These are phyloP conservation scores for Kwoniella sp. DNA, from an alignment of 768 basidiomycete genomes.

Conservation along the genomic window DNA sequence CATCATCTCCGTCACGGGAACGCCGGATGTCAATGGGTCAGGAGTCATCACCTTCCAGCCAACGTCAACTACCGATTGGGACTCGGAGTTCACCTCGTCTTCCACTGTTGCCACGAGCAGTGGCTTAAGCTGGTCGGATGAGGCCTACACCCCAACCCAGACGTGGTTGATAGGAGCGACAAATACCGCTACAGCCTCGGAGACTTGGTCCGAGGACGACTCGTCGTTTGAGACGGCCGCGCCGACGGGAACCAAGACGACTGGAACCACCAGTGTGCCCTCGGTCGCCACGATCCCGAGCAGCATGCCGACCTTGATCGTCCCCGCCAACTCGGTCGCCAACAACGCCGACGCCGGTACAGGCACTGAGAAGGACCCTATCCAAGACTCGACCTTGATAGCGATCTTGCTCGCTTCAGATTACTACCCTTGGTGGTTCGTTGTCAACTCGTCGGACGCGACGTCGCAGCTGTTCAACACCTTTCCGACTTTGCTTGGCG, in stretches of 20 bases:
- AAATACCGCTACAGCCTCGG: slow-evolving; percentile 5
- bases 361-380: slow-evolving; percentile 24
- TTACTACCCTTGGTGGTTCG: slow-evolving; percentile 47
- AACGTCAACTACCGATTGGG: slow-evolving; percentile 10
- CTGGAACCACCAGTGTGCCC: slow-evolving; percentile 21
- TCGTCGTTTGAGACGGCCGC: slow-evolving; percentile 4
- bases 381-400: slow-evolving; percentile 40
- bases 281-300: slow-evolving; percentile 44
- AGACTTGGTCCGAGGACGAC: slow-evolving; percentile 3
- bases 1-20: slow-evolving; percentile 12
- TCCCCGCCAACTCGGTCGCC: slow-evolving; percentile 43
- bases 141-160: slow-evolving; percentile 35
- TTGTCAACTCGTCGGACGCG: slow-evolving; percentile 55
- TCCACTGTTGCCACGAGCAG: slow-evolving; percentile 3
- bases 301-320: slow-evolving; percentile 47
- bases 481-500: slow-evolving; percentile 57
- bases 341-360: slow-evolving; percentile 33
- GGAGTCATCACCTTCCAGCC: slow-evolving; percentile 17
- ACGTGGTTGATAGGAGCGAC: slow-evolving; percentile 38
- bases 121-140: slow-evolving; percentile 14
- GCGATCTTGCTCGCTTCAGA: slow-evolving; percentile 40
- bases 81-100: slow-evolving; percentile 1
- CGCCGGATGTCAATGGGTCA: slow-evolving; percentile 20
- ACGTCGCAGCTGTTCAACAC: slow-evolving; percentile 73
- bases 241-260: slow-evolving; percentile 9